Evolutionary conservation across 768 basidiomycete species (phyloP), one percentile per base, ranked within the genome.

Genomic region (Cystofilobasidium ferigula): DNA sequence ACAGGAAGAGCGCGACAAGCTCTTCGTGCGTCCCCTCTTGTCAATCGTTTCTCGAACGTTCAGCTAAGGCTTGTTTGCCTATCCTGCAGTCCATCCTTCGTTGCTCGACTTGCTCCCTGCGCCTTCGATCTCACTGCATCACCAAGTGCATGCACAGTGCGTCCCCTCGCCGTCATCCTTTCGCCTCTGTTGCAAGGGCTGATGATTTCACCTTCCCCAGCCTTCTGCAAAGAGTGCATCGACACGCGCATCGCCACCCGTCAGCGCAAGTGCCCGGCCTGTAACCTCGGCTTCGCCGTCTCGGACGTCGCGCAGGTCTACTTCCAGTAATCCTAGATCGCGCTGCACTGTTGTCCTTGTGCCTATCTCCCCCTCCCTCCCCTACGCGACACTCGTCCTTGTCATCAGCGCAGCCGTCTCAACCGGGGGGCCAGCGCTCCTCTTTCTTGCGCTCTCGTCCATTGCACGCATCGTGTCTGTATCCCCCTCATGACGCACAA

Each of bases 231-330:
- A 34, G 71, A 78, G 34, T 62, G 95, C 87, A 73, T 97, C 38
- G 92, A 95, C 69, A 80, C 85, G n/a, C 86, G 94, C 47, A 81
- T 97, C 70, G 77, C 86, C 32, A 91, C 88, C 20, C 84, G 93
- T 66, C 92, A 95, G 74, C 85, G 93, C 32, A 93, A 93, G 75
- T 98, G 93, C 77, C 92, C 92, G 28, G 85, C 86, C 8, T 98
- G 93, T 74, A 86, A 86, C 69, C 72, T 86, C 36, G 76, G 81
- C 1, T 98, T 98, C 77, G 85, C 86, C 6, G 83, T 85, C 71
- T 85, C 85, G 57, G 92, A 98, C 69, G 88, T 91, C n/a, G 81
- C 83, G 71, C 78, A 79, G 14, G 73, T 86, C n/a, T 62, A 62
- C 45, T 62, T 62, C 61, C 61, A 62, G 34, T 65, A n/a, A n/a